Evolutionary conservation across 2,329 filamentous ascomycete species (phyloP).

Genomic region (Aspergillus sojae): DNA sequence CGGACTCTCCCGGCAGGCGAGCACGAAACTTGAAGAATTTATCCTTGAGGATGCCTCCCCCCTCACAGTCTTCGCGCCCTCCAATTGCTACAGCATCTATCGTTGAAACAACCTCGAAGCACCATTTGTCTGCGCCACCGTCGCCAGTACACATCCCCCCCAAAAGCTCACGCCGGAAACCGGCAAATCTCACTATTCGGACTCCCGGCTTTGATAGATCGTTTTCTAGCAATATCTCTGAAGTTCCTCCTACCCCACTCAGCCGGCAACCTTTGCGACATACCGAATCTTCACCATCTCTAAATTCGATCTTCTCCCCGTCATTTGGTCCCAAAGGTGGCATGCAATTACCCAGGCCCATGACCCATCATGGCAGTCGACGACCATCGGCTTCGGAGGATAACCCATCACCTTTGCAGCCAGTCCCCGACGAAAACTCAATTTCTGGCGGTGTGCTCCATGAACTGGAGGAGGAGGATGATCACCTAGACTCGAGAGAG

Average conservation of each 20-base stretch:
- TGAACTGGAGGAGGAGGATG: constrained; percentile 56
- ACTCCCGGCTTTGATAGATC: constrained; percentile 56
- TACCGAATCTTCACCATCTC: constrained; percentile 64
- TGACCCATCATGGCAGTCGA: constrained; percentile 35
- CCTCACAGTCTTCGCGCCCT: constrained; percentile 46
- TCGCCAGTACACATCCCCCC: constrained; percentile 61
- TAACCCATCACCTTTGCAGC: constrained; percentile 28
- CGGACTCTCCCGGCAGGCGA: constrained; percentile 40
- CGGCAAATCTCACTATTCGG: constrained; percentile 62
- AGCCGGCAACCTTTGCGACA: constrained; percentile 59
- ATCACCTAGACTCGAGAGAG: constrained; percentile 51
- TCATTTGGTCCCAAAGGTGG: constrained; percentile 53
- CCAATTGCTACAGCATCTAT: constrained; percentile 53
- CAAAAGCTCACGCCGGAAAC: constrained; percentile 57
- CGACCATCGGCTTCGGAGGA: constrained; percentile 35
- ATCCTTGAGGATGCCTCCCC: constrained; percentile 61
- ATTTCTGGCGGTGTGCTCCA: constrained; percentile 38
- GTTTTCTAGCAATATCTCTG: constrained; percentile 50
- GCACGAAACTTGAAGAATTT: constrained; percentile 66
- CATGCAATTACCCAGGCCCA: constrained; percentile 52
- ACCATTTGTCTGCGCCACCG: constrained; percentile 54
- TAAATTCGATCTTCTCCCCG: constrained; percentile 57
- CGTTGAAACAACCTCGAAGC: constrained; percentile 41
- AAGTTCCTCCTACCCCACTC: constrained; percentile 62
- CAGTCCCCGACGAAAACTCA: constrained; percentile 31